Evolutionary conservation across 495 filamentous ascomycete genomes (phyloP).

Genomic region (Pyrenula aspistea): DNA sequence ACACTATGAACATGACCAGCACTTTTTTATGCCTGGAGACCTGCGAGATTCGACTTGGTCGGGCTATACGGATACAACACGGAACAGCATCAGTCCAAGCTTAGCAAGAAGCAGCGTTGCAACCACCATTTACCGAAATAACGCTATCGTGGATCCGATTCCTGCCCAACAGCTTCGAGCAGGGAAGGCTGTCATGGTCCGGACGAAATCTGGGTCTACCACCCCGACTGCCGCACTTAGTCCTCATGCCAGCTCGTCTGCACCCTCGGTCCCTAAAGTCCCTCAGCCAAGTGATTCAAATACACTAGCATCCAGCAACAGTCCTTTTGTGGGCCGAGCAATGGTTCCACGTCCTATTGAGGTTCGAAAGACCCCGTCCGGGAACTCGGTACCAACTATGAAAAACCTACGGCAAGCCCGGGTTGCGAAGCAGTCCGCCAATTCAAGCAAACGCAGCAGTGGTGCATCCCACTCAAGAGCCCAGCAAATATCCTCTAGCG

Average conservation of each 20-base stretch:
- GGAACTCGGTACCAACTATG: slow-evolving; percentile 10
- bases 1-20: slow-evolving; percentile 58
- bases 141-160: slow-evolving; percentile 65
- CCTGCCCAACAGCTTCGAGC: slow-evolving; percentile 77
- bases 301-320: slow-evolving; percentile 23
- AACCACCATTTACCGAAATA: slow-evolving; percentile 83
- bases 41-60: slow-evolving; percentile 78
- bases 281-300: slow-evolving; percentile 32
- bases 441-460: slow-evolving; percentile 8
- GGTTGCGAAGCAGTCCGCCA: slow-evolving; percentile 5
- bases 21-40: slow-evolving; percentile 89
- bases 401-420: slow-evolving; percentile 8
- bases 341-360: slow-evolving; percentile 34
- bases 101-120: slow-evolving; percentile 69
- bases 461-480: slow-evolving; percentile 7
- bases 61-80: slow-evolving; percentile 48
- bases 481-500: slow-evolving; percentile 12
- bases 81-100: slow-evolving; percentile 48
- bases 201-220: slow-evolving; percentile 51
- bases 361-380: slow-evolving; percentile 22
- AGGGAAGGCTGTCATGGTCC: slow-evolving; percentile 80
- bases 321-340: slow-evolving; percentile 30
- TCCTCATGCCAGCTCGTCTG: slow-evolving; percentile 24
- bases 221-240: slow-evolving; percentile 17
- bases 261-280: slow-evolving; percentile 40